Evolutionary conservation across 768 basidiomycete genomes (phyloP).

Genomic region (Russula lepida): DNA sequence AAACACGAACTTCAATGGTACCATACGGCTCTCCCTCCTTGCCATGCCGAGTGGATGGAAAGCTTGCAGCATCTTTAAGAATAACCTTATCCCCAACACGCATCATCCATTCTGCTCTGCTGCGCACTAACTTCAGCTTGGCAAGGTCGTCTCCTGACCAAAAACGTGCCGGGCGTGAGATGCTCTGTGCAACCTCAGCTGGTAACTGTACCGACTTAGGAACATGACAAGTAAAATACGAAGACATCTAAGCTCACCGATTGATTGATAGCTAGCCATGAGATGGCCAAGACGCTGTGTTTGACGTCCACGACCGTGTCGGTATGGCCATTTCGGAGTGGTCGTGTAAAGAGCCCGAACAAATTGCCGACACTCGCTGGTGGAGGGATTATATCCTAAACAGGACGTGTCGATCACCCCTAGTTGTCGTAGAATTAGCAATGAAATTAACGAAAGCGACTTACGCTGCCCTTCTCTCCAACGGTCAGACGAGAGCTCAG

Average conservation of each 20-base stretch:
- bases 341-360: conserved; percentile 40
- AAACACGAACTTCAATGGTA: conserved; percentile 44
- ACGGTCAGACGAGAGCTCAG: conserved; percentile 66
- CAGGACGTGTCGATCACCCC: conserved; percentile 6
- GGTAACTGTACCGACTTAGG: conserved; percentile 44
- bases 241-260: conserved; percentile 38
- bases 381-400: conserved; percentile 60
- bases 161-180: conserved; percentile 62
- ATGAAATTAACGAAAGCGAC: conserved; percentile 29
- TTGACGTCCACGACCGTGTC: conserved; percentile 66
- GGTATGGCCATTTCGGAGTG: conserved; percentile 34
- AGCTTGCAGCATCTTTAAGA: conserved; percentile 41
- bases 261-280: conserved; percentile 87
- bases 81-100: conserved; percentile 66
- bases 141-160: conserved; percentile 62
- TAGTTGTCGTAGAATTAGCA: background rate
- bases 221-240: background rate
- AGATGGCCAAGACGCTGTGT: conserved; percentile 70
- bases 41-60: conserved; percentile 56
- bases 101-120: conserved; percentile 52
- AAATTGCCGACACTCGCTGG: conserved; percentile 38
- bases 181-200: conserved; percentile 41
- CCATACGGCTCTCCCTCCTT: conserved; percentile 38
- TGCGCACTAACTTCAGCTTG: conserved; percentile 55
- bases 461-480: conserved; percentile 67